Conservation (phyloP, 106 monocot species). For the Ottelia alismoides region DNA sequence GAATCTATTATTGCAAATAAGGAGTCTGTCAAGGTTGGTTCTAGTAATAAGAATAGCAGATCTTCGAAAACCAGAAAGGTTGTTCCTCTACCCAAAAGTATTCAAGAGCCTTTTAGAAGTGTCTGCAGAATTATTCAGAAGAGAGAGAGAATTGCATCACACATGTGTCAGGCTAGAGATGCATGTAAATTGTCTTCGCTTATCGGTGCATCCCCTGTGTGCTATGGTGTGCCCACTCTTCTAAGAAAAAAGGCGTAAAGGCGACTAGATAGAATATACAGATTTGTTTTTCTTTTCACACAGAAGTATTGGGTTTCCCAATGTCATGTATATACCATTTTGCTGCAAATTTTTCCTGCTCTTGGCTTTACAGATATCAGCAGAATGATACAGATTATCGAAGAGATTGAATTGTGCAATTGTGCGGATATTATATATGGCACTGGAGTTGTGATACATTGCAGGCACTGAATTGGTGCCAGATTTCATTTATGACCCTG, state of each 20-base stretch:
- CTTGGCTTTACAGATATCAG: no score
- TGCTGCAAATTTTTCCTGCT: no score
- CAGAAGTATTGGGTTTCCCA: no score
- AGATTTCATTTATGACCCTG: no score
- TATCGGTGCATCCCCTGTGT: conserved; percentile 82
- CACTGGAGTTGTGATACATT: no score
- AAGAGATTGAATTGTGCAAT: no score
- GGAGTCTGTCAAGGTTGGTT: conserved; percentile 6
- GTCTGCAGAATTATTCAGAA: conserved; percentile 9
- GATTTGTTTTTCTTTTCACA: no score
- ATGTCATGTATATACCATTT: no score
- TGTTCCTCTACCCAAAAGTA: conserved; percentile 8
- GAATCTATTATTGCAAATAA: conserved; percentile 7
- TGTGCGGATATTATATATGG: no score
- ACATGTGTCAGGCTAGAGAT: conserved; percentile 55
- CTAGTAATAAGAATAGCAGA: not conserved
- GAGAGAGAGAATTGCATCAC: conserved; percentile 43
- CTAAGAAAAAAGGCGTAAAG: conserved; percentile 21
- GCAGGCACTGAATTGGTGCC: no score
- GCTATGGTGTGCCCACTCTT: conserved; percentile 85
- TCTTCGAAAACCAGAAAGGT: conserved; percentile 10
- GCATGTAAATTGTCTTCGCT: conserved; percentile 49
- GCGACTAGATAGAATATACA: no score
- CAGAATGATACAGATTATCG: no score
- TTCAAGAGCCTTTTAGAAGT: not conserved